Evolutionary conservation across 306 rosid genomes (phyloP).

Genomic region (Cicer yamashitae): DNA sequence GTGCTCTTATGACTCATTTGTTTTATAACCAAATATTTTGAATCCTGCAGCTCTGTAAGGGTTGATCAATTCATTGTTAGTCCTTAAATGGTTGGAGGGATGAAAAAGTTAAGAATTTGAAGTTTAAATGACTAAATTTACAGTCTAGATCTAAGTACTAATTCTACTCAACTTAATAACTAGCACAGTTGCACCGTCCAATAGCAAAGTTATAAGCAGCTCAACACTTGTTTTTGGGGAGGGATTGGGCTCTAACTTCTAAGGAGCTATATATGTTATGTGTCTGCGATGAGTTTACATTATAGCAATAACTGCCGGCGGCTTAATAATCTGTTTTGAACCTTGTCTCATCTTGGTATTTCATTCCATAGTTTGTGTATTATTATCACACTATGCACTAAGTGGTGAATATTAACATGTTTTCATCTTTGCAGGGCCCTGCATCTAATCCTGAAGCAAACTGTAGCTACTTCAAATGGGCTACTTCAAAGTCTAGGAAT

Average conservation of each 20-base stretch:
- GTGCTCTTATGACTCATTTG: constrained; percentile 7
- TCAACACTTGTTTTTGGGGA: background rate
- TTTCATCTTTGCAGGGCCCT: constrained; percentile 72
- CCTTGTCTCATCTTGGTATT: background rate
- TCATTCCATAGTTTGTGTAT: background rate
- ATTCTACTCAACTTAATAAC: background rate
- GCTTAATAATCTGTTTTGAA: constrained; percentile 18
- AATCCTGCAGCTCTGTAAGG: constrained; percentile 6
- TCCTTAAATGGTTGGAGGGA: background rate
- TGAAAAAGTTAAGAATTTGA: background rate
- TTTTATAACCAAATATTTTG: constrained; percentile 1
- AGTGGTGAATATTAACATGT: constrained; percentile 29
- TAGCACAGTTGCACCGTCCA: background rate
- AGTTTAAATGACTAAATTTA: background rate
- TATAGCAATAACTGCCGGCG: background rate
- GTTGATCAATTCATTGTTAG: constrained; percentile 18
- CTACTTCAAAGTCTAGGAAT: constrained; percentile 75
- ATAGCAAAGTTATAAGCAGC: background rate
- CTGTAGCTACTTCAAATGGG: constrained; percentile 91
- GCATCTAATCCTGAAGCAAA: constrained; percentile 91
- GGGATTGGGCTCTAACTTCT: background rate
- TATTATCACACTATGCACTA: constrained; percentile 3
- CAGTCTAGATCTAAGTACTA: background rate
- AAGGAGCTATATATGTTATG: background rate
- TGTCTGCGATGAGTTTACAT: background rate